Conservation (phyloP, 1,284 basidiomycete species). For the Cystobasidiaceae sp. region DNA sequence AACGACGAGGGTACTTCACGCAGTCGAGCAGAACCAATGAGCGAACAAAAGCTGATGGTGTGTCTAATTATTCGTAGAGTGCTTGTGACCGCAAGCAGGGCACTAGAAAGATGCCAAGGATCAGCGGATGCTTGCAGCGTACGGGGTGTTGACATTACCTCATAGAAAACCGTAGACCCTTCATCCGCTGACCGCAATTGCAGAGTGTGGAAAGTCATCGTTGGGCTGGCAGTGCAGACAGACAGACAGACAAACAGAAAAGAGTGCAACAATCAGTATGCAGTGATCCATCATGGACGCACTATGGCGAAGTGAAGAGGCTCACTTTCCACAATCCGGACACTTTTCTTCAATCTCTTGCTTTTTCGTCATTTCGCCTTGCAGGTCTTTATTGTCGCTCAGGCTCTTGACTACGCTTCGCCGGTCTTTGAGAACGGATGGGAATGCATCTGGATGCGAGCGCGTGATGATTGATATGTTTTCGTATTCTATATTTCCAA, state of each 20-base stretch:
- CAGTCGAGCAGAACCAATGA: background rate
- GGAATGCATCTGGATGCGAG: conserved; percentile 90
- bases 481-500: conserved; percentile 70
- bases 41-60: background rate
- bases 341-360: conserved; percentile 83
- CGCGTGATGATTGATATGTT: conserved; percentile 83
- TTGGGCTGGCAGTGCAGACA: conserved; percentile 18
- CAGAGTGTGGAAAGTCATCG: conserved; percentile 47
- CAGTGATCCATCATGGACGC: background rate
- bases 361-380: background rate
- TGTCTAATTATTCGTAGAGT: conserved; percentile 28
- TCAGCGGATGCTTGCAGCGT: background rate
- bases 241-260: no score
- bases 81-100: conserved; percentile 12
- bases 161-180: conserved; percentile 40
- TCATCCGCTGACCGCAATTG: conserved; percentile 50
- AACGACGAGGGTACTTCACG: background rate
- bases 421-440: conserved; percentile 78
- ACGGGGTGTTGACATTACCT: background rate
- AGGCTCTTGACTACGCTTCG: conserved; percentile 73
- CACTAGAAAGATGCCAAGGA: background rate
- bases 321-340: conserved; percentile 64
- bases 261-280: background rate
- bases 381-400: conserved; percentile 16
- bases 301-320: background rate